A percentile compares a stretch with the other conserved stretches of the same genome.
Conservation (phyloP, 2,329 filamentous ascomycete genomes). For the Corinectria fuckeliana region DNA sequence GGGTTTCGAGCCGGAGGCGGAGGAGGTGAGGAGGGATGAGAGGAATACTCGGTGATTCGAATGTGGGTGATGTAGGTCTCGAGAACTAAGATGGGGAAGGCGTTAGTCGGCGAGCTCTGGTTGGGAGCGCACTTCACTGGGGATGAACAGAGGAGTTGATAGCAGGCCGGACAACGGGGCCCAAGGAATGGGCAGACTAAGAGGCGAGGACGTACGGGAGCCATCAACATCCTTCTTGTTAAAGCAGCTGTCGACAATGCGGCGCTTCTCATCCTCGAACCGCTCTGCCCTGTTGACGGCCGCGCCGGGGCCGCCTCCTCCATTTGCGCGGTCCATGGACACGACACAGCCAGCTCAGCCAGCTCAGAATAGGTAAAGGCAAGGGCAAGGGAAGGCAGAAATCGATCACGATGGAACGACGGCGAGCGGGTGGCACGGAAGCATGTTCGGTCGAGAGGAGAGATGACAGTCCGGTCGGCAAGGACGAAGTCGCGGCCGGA, state of each 20-base stretch:
- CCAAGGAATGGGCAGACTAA: not conserved
- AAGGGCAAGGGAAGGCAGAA: conserved; percentile 3
- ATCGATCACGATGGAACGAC: conserved; percentile 30
- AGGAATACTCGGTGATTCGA: conserved; percentile 84
- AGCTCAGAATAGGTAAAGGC: not conserved
- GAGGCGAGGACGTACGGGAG: conserved; percentile 67
- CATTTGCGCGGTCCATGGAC: conserved; percentile 50
- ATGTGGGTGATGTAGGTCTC: conserved; percentile 99
- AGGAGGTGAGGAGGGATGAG: conserved; percentile 82
- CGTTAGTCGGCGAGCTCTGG: conserved; percentile 18
- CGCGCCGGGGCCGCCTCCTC: conserved; percentile 45
- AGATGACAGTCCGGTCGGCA: not conserved
- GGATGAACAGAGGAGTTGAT: not conserved
- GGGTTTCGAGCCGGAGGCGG: conserved; percentile 75
- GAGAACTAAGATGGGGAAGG: conserved; percentile 38
- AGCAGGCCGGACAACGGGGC: not conserved
- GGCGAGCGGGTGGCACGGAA: conserved; percentile 32
- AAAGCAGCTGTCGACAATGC: conserved; percentile 96
- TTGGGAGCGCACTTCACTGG: not conserved
- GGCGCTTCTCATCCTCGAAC: conserved; percentile 95
- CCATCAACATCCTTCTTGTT: conserved; percentile 87
- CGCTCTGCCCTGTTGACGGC: conserved; percentile 68
- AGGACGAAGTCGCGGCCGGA: not conserved
- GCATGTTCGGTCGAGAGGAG: conserved; percentile 36
- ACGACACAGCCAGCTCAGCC: conserved; percentile 5